phyloP scores from a whole-genome alignment of 2,329 filamentous ascomycete genomes.

The Endocalyx cinctus region DNA sequence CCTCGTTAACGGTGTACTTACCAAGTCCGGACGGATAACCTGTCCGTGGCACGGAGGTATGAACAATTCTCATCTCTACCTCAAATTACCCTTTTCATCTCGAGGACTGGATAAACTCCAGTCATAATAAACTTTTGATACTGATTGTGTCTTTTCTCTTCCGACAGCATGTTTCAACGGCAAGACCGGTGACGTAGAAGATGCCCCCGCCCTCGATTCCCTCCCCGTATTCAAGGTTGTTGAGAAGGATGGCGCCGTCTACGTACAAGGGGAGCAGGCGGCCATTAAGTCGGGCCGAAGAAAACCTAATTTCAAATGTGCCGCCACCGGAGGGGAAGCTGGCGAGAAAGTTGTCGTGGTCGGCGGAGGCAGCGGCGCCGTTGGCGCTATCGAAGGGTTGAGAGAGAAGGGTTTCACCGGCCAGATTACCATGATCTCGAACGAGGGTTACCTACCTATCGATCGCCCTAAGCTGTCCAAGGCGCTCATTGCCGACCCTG shows the following conservation, averaged over 20 bases:
- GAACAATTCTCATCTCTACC: conserved; percentile 17
- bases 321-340: conserved; percentile 39
- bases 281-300: conserved; percentile 73
- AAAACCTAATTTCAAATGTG: conserved; percentile 69
- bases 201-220: conserved; percentile 86
- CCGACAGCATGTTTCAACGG: conserved; percentile 82
- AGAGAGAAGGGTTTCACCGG: conserved; percentile 78
- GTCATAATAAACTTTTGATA: too few relatives aligned
- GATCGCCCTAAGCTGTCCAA: conserved; percentile 96
- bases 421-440: conserved; percentile 75
- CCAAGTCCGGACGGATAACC: conserved; percentile 74
- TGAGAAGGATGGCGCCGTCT: conserved; percentile 78
- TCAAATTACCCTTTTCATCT: neutral
- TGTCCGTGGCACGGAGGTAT: conserved; percentile 95
- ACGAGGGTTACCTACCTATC: conserved; percentile 81
- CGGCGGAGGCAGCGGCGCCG: conserved; percentile 78
- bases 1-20: conserved; percentile 78
- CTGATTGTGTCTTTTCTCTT: conserved; percentile 2
- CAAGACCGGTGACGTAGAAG: conserved; percentile 86
- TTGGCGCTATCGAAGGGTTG: conserved; percentile 78
- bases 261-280: conserved; percentile 74
- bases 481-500: conserved; percentile 74
- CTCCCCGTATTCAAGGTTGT: conserved; percentile 75
- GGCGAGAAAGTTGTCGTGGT: conserved; percentile 75
- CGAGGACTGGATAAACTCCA: too few relatives aligned